Evolutionary conservation across 2,329 filamentous ascomycete genomes (phyloP), one percentile per base, ranked within the genome.

Genomic region (Pseudonectria foliicola): DNA sequence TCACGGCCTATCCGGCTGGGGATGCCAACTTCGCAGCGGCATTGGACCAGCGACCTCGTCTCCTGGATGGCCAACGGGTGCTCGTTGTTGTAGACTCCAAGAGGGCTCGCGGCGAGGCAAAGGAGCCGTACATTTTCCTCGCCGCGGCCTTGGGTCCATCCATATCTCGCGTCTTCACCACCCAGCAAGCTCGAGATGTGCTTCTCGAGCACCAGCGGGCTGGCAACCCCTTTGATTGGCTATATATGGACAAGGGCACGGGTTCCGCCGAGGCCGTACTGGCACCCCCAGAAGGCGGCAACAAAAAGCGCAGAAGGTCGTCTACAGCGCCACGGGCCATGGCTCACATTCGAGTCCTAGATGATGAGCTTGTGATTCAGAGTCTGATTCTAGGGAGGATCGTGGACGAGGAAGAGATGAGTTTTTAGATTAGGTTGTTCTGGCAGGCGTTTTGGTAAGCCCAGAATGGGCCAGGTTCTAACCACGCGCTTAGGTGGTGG

Each of bases 331-430:
- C 30, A 7, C 37, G 27, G 38, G 42, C 62, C 28, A 64, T 69
- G 10, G 67, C 71, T 48, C 72, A 62, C 40, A 67, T 88, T 25
- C 74, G 72, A 43, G 72, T 92, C 29, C 73, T 94, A 34, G 82
- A 80, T 37, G 82, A 93, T 56, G 90, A 96, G 61, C 78, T 90
- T 54, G 78, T 96, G 14, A 80, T 94, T 36, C 90, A 98, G 67
- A 95, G 88, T 58, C 66, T 96, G 39, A 95, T 98, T 44, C 59
- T 95, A 33, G 90, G 89, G 1, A 76, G 79, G 41, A 62, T 95
- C 47, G 75, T 88, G 34, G 81, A 85, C 42, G 73, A 77, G 32
- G 69, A 64, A 10, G 71, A 77, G 46, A 51, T 59, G 49, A 25
- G 30, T 12, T 37, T 37, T 23, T 46, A 31, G 35, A 13, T 7